Evolutionary conservation across 345 rosid genomes (phyloP).

Genomic region (Theobroma cacao): DNA sequence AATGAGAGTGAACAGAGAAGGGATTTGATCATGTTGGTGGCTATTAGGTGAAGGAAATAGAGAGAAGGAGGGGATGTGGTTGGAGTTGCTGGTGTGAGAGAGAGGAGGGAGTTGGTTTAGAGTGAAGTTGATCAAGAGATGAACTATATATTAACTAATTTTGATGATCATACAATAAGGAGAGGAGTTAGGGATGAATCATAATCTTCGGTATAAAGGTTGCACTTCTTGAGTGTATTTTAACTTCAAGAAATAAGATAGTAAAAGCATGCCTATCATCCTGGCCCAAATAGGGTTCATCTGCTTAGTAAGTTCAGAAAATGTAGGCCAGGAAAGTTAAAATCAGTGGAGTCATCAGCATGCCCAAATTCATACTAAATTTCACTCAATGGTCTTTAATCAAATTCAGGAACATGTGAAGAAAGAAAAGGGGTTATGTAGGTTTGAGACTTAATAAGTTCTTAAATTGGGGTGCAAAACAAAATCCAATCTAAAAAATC

Average conservation of each 20-base stretch:
- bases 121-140: neutral
- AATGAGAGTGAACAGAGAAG: constrained; percentile 25
- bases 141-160: neutral
- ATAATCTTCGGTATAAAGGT: neutral
- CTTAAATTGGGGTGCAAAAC: neutral
- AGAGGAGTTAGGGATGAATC: neutral
- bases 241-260: neutral
- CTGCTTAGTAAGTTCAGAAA: neutral
- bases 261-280: neutral
- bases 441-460: neutral
- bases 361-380: no score
- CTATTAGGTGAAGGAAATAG: neutral
- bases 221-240: neutral
- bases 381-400: neutral
- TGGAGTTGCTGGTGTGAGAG: neutral
- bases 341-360: no score
- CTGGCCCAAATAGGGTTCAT: constrained; percentile 22
- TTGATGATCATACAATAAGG: neutral
- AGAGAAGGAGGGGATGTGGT: neutral
- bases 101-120: neutral
- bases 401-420: neutral
- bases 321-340: no score
- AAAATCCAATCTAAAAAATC: neutral
- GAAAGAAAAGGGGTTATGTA: neutral
- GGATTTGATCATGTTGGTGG: constrained; percentile 14